Conservation (phyloP, 768 basidiomycete genomes). For the Serpula lacrymans region DNA sequence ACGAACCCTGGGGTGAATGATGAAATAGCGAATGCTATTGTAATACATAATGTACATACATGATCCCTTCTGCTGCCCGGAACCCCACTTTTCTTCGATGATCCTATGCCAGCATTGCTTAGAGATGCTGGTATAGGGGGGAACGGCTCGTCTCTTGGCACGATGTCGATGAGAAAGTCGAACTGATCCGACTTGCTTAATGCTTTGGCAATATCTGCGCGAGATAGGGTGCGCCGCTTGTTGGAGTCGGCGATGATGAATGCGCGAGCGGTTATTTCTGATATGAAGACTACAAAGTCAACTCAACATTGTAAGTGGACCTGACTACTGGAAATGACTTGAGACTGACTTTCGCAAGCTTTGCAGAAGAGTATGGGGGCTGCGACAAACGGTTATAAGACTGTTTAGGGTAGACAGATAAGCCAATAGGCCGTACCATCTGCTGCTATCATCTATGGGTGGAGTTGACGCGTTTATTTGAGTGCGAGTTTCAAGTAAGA, state of each 20-base stretch:
- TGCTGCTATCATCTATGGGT: constrained; percentile 89
- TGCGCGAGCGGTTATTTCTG: constrained; percentile 93
- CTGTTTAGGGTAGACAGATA: no score
- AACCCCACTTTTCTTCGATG: no score
- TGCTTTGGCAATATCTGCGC: constrained; percentile 91
- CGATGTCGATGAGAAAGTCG: constrained; percentile 95
- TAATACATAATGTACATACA: no score
- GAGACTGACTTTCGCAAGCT: constrained; percentile 89
- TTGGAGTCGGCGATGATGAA: constrained; percentile 95
- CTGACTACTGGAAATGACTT: no score
- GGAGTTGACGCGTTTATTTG: no score
- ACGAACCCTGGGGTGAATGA: no score
- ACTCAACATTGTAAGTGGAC: no score
- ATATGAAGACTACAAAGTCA: constrained; percentile 75
- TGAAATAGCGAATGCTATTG: no score
- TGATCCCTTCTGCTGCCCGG: no score
- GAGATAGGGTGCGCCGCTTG: constrained; percentile 92
- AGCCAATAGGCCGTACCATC: constrained; percentile 70
- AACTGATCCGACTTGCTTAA: constrained; percentile 93
- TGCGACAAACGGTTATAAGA: no score
- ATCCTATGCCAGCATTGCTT: no score
- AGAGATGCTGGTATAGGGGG: no score
- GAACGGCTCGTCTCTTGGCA: constrained; percentile 80
- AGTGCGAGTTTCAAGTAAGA: constrained; percentile 2
- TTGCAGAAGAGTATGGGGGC: constrained; percentile 97